phyloP scores from a whole-genome alignment of 352 stramenopile genomes.

The Phytophthora multivora region DNA sequence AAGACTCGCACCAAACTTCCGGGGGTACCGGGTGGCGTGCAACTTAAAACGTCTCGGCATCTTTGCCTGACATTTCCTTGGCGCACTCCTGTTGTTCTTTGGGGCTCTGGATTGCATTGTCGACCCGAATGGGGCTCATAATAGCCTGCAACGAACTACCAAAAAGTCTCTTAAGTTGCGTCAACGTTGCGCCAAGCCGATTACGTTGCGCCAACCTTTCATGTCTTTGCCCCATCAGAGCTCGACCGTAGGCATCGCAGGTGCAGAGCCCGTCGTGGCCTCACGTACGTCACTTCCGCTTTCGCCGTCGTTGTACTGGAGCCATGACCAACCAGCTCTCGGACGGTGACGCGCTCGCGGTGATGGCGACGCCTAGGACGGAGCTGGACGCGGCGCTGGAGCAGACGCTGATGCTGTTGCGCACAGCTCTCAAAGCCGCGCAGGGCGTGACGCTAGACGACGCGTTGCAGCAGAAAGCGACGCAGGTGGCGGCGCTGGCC shows the following conservation, averaged over 20 bases:
- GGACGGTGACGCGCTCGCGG: constrained; percentile 21
- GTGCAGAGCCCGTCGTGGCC: constrained; percentile 1
- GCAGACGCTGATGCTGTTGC: constrained; percentile 39
- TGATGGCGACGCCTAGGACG: constrained; percentile 3
- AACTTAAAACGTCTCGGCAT: constrained; percentile 1
- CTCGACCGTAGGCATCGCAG: not conserved
- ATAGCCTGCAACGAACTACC: too few relatives aligned
- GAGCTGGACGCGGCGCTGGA: constrained; percentile 34
- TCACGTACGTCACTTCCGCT: constrained; percentile 23
- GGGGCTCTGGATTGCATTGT: too few relatives aligned
- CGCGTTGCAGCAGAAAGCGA: constrained; percentile 20
- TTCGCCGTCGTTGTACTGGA: constrained; percentile 10
- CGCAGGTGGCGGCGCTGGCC: constrained; percentile 19
- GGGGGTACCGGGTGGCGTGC: not conserved
- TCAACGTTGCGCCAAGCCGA: not conserved
- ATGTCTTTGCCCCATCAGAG: not conserved
- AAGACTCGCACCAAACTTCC: constrained; percentile 16
- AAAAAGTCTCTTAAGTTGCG: not conserved
- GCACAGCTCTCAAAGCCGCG: constrained; percentile 34
- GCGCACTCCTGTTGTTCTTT: too few relatives aligned
- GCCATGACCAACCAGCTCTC: constrained; percentile 38
- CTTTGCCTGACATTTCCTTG: constrained; percentile 11
- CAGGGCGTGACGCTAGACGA: constrained; percentile 6
- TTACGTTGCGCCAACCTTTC: constrained; percentile 8
- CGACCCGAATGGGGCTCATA: too few relatives aligned